A percentile compares a stretch with the other conserved stretches of the same genome.
These are phyloP conservation scores for Psilocybe tampanensis DNA, from an alignment of 768 basidiomycete genomes.

Conservation along the genomic window DNA sequence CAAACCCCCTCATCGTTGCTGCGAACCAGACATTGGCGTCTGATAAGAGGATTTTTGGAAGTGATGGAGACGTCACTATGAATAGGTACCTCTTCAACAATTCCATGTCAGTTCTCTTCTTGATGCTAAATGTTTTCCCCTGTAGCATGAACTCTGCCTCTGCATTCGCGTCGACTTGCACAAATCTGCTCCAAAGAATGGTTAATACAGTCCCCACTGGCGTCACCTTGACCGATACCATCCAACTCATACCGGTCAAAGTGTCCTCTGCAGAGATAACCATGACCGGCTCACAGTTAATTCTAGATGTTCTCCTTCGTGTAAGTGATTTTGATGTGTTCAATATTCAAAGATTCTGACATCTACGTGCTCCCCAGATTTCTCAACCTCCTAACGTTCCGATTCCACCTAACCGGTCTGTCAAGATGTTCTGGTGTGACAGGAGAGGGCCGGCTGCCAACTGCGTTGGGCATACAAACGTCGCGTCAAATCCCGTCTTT, in stretches of 20 bases:
- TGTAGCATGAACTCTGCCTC: slow-evolving; percentile 27
- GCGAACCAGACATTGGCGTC: slow-evolving; percentile 38
- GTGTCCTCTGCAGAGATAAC: slow-evolving; percentile 14
- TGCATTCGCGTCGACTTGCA: slow-evolving; percentile 34
- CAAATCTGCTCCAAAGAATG: slow-evolving; percentile 40
- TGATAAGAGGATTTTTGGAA: slow-evolving; percentile 41
- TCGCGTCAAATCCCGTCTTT: slow-evolving; percentile 29
- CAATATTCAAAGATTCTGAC: slow-evolving; percentile 17
- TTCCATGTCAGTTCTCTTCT: background rate
- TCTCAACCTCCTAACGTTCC: slow-evolving; percentile 18
- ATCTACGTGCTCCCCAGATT: slow-evolving; percentile 15
- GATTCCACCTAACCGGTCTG: slow-evolving; percentile 20
- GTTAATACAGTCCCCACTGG: too few species aligned
- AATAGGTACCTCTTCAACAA: slow-evolving; percentile 30
- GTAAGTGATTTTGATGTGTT: slow-evolving; percentile 11
- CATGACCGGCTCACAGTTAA: background rate
- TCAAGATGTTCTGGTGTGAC: slow-evolving; percentile 23
- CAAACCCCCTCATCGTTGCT: too few species aligned
- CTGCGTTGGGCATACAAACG: background rate
- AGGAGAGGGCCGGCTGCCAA: slow-evolving; percentile 16
- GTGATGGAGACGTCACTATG: slow-evolving; percentile 44
- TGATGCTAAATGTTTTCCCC: background rate
- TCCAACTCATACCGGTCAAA: slow-evolving; percentile 35
- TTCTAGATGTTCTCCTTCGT: background rate
- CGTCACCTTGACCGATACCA: slow-evolving; percentile 41